These are phyloP conservation scores for Tuber magnatum DNA, from an alignment of 495 filamentous ascomycete species.

Conservation along the genomic window DNA sequence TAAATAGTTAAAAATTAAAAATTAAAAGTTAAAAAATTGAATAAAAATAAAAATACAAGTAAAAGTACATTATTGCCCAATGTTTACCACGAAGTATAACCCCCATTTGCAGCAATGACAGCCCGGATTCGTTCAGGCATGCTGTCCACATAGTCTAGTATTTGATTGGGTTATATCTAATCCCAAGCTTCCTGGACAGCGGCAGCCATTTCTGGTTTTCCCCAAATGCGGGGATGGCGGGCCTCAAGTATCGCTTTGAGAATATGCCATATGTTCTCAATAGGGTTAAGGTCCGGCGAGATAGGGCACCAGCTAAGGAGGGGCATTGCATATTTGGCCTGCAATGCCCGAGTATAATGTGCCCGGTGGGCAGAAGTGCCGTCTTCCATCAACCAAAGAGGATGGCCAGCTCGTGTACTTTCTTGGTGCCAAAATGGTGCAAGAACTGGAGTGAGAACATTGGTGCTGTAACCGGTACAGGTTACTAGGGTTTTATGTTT, in stretches of 20 bases:
- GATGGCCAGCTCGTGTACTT: neutral
- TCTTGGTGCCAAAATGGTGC: conserved; percentile 8
- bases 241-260: neutral
- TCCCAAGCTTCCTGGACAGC: conserved; percentile 12
- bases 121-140: conserved; percentile 18
- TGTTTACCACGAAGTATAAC: neutral
- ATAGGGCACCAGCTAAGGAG: conserved; percentile 14
- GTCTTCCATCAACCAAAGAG: conserved; percentile 12
- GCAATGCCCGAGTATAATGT: conserved; percentile 3
- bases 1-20: too few relatives aligned
- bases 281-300: neutral
- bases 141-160: conserved; percentile 15
- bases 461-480: conserved; percentile 5
- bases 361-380: neutral
- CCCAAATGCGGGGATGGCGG: too few relatives aligned
- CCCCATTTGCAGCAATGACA: conserved; percentile 9
- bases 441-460: conserved; percentile 7
- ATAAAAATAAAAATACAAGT: too few relatives aligned
- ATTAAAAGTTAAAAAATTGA: too few relatives aligned
- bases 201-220: too few relatives aligned
- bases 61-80: too few relatives aligned
- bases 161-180: conserved; percentile 5
- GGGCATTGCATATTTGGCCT: conserved; percentile 8
- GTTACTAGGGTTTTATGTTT: too few relatives aligned
- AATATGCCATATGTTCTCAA: conserved; percentile 20